A percentile compares a stretch with the other conserved stretches of the same genome.
These are phyloP conservation scores for Fusarium falciforme DNA, from an alignment of 2,329 filamentous ascomycete genomes.

Conservation along the genomic window DNA sequence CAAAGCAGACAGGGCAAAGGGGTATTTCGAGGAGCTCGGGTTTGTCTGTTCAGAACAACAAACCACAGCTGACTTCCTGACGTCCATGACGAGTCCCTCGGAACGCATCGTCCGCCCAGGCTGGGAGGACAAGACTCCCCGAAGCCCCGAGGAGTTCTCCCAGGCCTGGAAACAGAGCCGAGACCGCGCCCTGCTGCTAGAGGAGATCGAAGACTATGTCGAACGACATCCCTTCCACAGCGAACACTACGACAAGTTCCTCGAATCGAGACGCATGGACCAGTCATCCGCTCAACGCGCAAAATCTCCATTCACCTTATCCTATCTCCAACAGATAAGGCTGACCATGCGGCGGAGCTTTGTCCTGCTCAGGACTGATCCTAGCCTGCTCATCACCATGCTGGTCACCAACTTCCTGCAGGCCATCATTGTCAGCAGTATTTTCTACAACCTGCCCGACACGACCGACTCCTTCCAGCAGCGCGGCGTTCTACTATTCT, in stretches of 20 bases:
- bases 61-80: constrained; percentile 80
- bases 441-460: constrained; percentile 35
- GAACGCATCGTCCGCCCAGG: constrained; percentile 50
- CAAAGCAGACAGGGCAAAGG: constrained; percentile 37
- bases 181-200: constrained; percentile 39
- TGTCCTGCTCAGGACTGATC: constrained; percentile 35
- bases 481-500: constrained; percentile 28
- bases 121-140: constrained; percentile 47
- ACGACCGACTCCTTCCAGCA: constrained; percentile 13
- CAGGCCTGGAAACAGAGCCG: constrained; percentile 47
- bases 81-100: constrained; percentile 56
- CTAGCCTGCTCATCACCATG: constrained; percentile 30
- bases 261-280: constrained; percentile 38
- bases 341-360: constrained; percentile 33
- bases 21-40: constrained; percentile 55
- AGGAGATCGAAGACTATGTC: constrained; percentile 47
- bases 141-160: constrained; percentile 52
- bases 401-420: constrained; percentile 34
- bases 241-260: constrained; percentile 40
- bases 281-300: constrained; percentile 35
- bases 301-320: constrained; percentile 32
- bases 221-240: constrained; percentile 40
- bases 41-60: constrained; percentile 67
- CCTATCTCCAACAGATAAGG: constrained; percentile 33
- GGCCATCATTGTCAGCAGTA: constrained; percentile 37